These are phyloP conservation scores for Russula sp. DNA, from an alignment of 768 basidiomycete genomes.

Conservation along the genomic window DNA sequence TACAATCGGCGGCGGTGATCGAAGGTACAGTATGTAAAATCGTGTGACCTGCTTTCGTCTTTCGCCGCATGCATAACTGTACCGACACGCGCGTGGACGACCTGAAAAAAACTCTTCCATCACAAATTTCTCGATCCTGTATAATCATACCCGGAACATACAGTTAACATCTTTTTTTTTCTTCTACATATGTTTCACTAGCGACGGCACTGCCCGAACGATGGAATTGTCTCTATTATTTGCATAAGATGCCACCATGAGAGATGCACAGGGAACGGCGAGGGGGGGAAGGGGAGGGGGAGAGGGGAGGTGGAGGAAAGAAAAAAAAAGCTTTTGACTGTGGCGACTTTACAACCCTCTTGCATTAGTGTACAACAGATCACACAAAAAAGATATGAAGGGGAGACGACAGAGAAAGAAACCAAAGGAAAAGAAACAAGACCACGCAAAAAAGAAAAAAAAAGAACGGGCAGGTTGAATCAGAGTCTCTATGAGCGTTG, in stretches of 20 bases:
- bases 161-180: neutral
- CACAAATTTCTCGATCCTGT: neutral
- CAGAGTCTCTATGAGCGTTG: slow-evolving; percentile 21
- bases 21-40: no score
- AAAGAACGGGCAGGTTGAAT: slow-evolving; percentile 8
- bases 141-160: neutral
- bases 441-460: neutral
- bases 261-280: slow-evolving; percentile 6
- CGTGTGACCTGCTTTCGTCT: no score
- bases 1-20: no score
- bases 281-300: no score
- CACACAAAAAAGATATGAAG: slow-evolving; percentile 3
- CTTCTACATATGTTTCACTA: neutral
- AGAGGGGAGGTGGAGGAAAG: neutral
- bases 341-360: slow-evolving; percentile 17
- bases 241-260: slow-evolving; percentile 20
- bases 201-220: neutral
- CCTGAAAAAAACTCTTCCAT: neutral
- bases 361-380: slow-evolving; percentile 21
- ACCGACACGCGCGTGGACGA: no score
- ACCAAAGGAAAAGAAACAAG: neutral
- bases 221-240: slow-evolving; percentile 12
- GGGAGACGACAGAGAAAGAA: slow-evolving; percentile 9
- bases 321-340: slow-evolving; percentile 4
- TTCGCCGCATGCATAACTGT: no score